phyloP scores from a whole-genome alignment of 805 yeast species.

The Candida hispaniensis region DNA sequence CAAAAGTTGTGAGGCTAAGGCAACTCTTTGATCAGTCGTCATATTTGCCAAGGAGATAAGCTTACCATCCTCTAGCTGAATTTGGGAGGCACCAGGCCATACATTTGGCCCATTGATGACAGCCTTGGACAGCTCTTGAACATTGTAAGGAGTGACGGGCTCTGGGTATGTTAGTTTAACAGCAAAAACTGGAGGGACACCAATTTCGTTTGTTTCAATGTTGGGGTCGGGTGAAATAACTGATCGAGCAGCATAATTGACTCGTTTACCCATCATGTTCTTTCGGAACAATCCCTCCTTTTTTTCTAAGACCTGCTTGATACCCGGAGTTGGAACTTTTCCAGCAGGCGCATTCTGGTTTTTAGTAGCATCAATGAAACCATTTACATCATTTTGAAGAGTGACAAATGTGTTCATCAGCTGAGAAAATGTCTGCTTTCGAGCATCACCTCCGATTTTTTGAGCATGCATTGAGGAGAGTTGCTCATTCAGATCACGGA shows the following conservation, averaged over 20 bases:
- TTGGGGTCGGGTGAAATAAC: constrained; percentile 99
- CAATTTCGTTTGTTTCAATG: constrained; percentile 94
- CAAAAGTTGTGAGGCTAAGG: constrained; percentile 84
- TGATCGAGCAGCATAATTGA: constrained; percentile 96
- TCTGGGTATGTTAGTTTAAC: constrained; percentile 93
- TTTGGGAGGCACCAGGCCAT: constrained; percentile 98
- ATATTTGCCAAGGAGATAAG: constrained; percentile 73
- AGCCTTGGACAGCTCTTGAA: constrained; percentile 82
- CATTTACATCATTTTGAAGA: constrained; percentile 88
- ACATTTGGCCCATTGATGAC: constrained; percentile 94
- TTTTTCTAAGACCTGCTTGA: constrained; percentile 95
- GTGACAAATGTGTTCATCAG: constrained; percentile 94
- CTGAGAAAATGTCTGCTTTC: constrained; percentile 70
- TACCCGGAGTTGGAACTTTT: constrained; percentile 79
- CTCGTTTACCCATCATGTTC: constrained; percentile 99
- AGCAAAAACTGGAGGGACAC: constrained; percentile 98
- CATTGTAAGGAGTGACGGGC: constrained; percentile 89
- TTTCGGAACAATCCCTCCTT: constrained; percentile 97
- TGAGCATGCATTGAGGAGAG: constrained; percentile 53
- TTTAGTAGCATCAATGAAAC: constrained; percentile 84
- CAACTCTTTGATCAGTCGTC: constrained; percentile 89
- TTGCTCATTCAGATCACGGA: constrained; percentile 83
- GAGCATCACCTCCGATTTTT: constrained; percentile 49
- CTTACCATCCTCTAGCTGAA: constrained; percentile 91
- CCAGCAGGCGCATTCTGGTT: constrained; percentile 63